These are phyloP conservation scores for Candida suzukii DNA, from an alignment of 805 yeast genomes.

Conservation along the genomic window DNA sequence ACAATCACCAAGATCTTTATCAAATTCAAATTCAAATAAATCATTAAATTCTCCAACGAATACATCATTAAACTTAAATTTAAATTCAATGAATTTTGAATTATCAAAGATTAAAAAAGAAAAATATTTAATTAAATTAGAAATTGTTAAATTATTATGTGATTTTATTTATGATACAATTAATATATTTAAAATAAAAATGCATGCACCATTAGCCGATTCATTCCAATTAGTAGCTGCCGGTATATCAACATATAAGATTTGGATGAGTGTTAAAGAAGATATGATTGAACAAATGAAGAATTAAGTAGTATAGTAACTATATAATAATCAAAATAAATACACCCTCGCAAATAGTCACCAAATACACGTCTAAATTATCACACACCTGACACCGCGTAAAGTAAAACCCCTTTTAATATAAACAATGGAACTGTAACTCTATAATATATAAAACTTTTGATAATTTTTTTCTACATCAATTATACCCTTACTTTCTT, in stretches of 20 bases:
- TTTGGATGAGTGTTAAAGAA: constrained; percentile 20
- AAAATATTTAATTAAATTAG: constrained; percentile 30
- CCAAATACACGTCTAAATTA: too few relatives aligned
- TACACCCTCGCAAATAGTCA: too few relatives aligned
- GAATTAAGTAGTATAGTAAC: neutral
- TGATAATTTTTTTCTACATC: too few relatives aligned
- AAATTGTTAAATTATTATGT: constrained; percentile 33
- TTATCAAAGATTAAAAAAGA: constrained; percentile 27
- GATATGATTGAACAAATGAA: constrained; percentile 2
- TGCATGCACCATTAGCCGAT: constrained; percentile 21
- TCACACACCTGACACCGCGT: neutral
- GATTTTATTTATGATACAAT: constrained; percentile 43
- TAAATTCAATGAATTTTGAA: constrained; percentile 13
- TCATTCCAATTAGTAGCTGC: constrained; percentile 27
- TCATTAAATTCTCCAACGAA: neutral
- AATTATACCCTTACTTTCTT: too few relatives aligned
- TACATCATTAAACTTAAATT: constrained; percentile 1
- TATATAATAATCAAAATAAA: too few relatives aligned
- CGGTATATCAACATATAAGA: constrained; percentile 21
- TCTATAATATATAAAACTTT: too few relatives aligned
- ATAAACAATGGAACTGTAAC: too few relatives aligned
- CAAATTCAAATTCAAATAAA: too few relatives aligned
- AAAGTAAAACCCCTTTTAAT: too few relatives aligned
- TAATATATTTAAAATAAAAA: constrained; percentile 34
- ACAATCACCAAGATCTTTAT: neutral